A percentile compares a stretch with the other conserved stretches of the same genome.
These are phyloP conservation scores for Globisporangium lucens DNA, from an alignment of 352 stramenopile genomes.

Conservation along the genomic window DNA sequence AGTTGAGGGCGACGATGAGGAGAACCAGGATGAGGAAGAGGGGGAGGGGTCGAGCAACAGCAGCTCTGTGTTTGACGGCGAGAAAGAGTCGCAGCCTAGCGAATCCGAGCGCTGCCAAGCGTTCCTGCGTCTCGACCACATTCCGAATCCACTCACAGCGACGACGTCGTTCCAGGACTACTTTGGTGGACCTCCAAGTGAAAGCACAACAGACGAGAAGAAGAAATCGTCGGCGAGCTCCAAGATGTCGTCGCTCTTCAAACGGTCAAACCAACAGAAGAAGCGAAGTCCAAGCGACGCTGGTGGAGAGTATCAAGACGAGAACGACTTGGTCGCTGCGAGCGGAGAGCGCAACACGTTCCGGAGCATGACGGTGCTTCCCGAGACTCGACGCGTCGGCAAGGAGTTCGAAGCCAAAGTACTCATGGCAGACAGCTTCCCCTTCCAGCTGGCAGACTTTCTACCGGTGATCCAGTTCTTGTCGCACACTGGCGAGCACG, in stretches of 20 bases:
- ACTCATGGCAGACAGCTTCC: slow-evolving; percentile 73
- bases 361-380: slow-evolving; percentile 62
- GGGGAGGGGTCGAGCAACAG: background rate
- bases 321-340: slow-evolving; percentile 11
- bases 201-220: slow-evolving; percentile 1
- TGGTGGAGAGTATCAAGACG: background rate
- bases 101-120: slow-evolving; percentile 51
- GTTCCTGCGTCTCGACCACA: slow-evolving; percentile 51
- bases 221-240: slow-evolving; percentile 25
- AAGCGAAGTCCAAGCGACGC: slow-evolving; percentile 14
- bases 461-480: slow-evolving; percentile 76
- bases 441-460: slow-evolving; percentile 70
- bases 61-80: background rate
- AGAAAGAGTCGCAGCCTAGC: slow-evolving; percentile 17
- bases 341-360: slow-evolving; percentile 46
- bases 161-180: slow-evolving; percentile 73
- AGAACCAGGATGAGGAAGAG: slow-evolving; percentile 1
- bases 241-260: slow-evolving; percentile 49
- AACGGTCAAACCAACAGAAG: slow-evolving; percentile 35
- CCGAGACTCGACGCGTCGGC: slow-evolving; percentile 29
- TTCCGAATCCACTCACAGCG: slow-evolving; percentile 66
- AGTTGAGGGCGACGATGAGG: slow-evolving; percentile 13
- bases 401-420: slow-evolving; percentile 83
- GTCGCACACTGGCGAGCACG: slow-evolving; percentile 67
- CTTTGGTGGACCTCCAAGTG: slow-evolving; percentile 25